These are phyloP conservation scores for Fusarium veterinarium DNA, from an alignment of 2,329 filamentous ascomycete species.

Conservation along the genomic window DNA sequence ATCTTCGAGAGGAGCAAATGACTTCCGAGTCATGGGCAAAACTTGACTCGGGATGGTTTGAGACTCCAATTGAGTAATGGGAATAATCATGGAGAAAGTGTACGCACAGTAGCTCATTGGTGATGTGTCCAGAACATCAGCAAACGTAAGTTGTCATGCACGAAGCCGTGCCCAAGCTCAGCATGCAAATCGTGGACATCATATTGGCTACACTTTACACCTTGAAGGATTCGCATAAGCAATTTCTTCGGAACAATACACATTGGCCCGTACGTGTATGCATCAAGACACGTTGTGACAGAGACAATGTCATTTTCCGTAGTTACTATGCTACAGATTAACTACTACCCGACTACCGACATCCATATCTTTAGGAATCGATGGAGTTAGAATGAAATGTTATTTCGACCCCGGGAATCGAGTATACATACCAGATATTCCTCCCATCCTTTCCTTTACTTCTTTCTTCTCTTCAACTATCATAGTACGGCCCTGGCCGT, in stretches of 20 bases:
- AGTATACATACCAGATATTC: accelerated
- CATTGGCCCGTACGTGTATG: background rate
- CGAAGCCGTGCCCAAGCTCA: background rate
- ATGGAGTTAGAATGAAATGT: background rate
- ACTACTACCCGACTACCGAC: background rate
- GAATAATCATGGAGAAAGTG: background rate
- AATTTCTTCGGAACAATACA: background rate
- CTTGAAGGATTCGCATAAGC: accelerated
- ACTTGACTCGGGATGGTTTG: background rate
- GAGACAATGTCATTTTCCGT: background rate
- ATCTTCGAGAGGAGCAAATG: background rate
- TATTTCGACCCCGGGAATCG: background rate
- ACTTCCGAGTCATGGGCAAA: no score
- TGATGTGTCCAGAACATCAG: background rate
- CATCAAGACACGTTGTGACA: background rate
- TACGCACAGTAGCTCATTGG: background rate
- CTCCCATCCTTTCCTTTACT: background rate
- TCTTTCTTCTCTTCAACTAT: background rate
- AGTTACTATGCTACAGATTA: background rate
- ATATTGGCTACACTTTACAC: background rate
- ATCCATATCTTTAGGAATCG: background rate
- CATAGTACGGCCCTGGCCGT: background rate
- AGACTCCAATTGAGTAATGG: background rate
- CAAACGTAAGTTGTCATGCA: background rate
- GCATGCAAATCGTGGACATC: background rate